These are phyloP conservation scores for Globisporangium paddicum DNA, from an alignment of 352 stramenopile species.

Conservation along the genomic window DNA sequence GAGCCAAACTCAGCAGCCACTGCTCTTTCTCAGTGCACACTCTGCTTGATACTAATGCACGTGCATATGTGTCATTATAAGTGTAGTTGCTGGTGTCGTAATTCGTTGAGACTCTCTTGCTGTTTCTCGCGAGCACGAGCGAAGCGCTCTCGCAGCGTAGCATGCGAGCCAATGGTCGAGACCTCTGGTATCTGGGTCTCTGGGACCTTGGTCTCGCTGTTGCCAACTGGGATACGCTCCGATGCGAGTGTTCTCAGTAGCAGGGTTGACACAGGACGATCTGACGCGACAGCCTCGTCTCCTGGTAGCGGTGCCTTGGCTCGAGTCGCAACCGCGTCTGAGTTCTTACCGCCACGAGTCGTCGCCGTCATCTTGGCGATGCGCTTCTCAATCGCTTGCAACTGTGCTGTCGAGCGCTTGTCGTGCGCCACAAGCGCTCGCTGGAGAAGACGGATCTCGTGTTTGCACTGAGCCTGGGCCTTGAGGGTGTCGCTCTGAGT, in stretches of 20 bases:
- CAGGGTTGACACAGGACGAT: too few relatives aligned
- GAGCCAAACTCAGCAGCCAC: background rate
- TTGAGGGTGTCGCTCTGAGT: slow-evolving; percentile 11
- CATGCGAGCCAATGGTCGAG: background rate
- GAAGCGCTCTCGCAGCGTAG: slow-evolving; percentile 15
- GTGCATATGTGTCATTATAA: background rate
- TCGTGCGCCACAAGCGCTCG: slow-evolving; percentile 10
- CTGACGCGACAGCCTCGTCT: background rate
- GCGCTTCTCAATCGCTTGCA: background rate
- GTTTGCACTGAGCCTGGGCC: slow-evolving; percentile 2
- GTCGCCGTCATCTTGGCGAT: background rate
- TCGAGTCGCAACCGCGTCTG: background rate
- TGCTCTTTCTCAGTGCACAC: background rate
- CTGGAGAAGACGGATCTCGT: slow-evolving; percentile 15
- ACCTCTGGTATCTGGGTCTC: background rate
- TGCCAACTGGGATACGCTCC: background rate
- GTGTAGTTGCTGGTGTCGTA: slow-evolving; percentile 7
- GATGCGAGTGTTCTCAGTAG: background rate
- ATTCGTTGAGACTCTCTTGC: slow-evolving; percentile 6
- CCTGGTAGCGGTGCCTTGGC: background rate
- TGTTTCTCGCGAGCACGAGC: slow-evolving; percentile 16
- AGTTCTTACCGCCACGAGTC: background rate
- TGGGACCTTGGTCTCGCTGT: background rate
- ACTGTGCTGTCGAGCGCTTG: background rate
- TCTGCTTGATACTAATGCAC: background rate